Percentiles rank a stretch among this genome's conserved stretches.
phyloP scores from a whole-genome alignment of 768 basidiomycete genomes.

The Collybiopsis luxurians region DNA sequence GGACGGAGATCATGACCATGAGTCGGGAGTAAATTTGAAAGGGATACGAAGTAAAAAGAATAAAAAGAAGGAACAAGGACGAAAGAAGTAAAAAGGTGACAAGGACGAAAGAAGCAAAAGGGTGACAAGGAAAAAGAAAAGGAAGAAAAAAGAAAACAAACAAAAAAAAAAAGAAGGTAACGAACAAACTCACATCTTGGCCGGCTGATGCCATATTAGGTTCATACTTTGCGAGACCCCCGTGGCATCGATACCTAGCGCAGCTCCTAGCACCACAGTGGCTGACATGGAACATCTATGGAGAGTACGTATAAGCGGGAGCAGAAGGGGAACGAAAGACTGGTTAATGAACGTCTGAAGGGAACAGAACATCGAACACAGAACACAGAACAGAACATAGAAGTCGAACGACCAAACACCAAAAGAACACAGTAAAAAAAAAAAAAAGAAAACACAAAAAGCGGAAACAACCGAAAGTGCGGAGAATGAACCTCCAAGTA shows the following conservation, averaged over 20 bases:
- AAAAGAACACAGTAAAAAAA: neutral
- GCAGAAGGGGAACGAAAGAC: too few relatives aligned
- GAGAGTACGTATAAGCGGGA: neutral
- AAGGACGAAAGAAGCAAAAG: too few relatives aligned
- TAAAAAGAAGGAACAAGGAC: too few relatives aligned
- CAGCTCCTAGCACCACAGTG: slow-evolving; percentile 8
- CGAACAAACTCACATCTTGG: slow-evolving; percentile 4
- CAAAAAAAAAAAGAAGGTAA: neutral
- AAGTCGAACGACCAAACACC: neutral
- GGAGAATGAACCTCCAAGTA: too few relatives aligned
- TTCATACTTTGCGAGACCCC: slow-evolving; percentile 15
- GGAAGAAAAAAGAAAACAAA: neutral
- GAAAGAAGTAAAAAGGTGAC: too few relatives aligned
- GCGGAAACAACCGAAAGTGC: too few relatives aligned
- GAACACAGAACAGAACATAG: too few relatives aligned
- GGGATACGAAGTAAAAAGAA: too few relatives aligned
- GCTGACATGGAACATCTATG: slow-evolving; percentile 11
- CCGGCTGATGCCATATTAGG: slow-evolving; percentile 14
- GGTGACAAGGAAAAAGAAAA: too few relatives aligned
- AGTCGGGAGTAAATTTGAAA: too few relatives aligned
- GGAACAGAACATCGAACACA: too few relatives aligned
- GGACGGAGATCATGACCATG: neutral
- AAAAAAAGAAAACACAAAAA: neutral
- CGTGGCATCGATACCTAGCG: slow-evolving; percentile 8
- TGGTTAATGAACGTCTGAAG: neutral